Base-by-base conservation (phyloP, 768 basidiomycete species). In the Kondoa malvinella region DNA sequence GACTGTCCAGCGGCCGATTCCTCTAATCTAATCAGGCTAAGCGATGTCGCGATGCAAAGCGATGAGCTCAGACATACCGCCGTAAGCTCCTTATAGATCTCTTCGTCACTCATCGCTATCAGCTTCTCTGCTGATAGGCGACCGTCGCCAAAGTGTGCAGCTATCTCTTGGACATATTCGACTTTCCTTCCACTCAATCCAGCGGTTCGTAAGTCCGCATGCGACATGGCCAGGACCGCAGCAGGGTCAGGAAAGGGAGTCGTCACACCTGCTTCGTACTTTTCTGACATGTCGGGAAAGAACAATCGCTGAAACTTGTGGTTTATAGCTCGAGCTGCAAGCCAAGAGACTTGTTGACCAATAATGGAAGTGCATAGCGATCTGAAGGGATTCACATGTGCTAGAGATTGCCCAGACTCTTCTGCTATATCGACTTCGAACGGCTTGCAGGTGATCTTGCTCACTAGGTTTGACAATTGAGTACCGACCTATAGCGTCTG, bases 111-210 rank as follows among this genome's bases (percentile, higher is more conserved):
- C 8, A 87, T 86, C 68, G 82, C 79, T 30, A 85, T 78, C 29
- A 95, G 77, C 73, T 86, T 87, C 71, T 83, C 78, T 0, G 86
- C 85, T 3, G 87, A 85, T 56, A 95, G 78, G 56, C 88, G 81
- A 16, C 88, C 89, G 73, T 89, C 87, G 2, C 83, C 81, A 76
- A 95, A 95, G 70, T 87, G 81, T 32, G 82, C 75, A 1, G 91
- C 89, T 14, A 94, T 80, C 73, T 89, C 88, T 33, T 83, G 80
- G 34, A 94, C 82, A 76, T 95, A 95, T 79, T 92, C 89, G 1
- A 87, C 88, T 76, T 95, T 95, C n/a, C 90, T 80, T 17, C 78
- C 82, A 69, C 87, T 89, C 67, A 94, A 77, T 0, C 92, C 92
- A 4, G 87, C 90, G 3, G 82, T 81, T 64, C 84, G 82, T 34